These are phyloP conservation scores for Immersiella caudata DNA, from an alignment of 495 filamentous ascomycete species.

Conservation along the genomic window DNA sequence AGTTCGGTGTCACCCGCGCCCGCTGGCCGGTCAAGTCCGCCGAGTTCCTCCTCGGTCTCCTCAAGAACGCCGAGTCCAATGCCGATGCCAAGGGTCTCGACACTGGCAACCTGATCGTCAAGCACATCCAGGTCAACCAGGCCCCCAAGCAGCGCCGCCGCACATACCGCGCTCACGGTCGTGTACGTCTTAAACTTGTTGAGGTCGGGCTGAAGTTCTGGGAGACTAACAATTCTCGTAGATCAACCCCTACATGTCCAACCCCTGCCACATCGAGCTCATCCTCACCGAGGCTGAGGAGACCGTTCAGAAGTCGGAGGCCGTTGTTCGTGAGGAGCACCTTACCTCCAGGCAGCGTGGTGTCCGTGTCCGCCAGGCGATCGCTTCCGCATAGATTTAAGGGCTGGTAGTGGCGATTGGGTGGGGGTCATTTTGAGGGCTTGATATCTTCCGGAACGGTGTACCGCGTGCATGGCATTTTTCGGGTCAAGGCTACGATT, in stretches of 20 bases:
- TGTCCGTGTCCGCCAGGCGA: conserved; percentile 71
- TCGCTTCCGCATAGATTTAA: conserved; percentile 71
- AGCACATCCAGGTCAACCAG: conserved; percentile 99
- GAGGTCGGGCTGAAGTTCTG: conserved; percentile 15
- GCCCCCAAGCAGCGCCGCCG: conserved; percentile 96
- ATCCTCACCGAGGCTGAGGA: conserved; percentile 98
- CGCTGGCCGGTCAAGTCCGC: conserved; percentile 99
- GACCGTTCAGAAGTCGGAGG: conserved; percentile 79
- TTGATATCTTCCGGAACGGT: conserved; percentile 46
- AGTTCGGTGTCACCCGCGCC: conserved; percentile 93
- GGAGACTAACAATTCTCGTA: conserved; percentile 46
- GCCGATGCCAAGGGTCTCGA: conserved; percentile 99
- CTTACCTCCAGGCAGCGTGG: conserved; percentile 90
- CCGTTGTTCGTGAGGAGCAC: conserved; percentile 62
- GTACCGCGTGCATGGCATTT: conserved; percentile 47
- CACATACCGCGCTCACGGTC: conserved; percentile 99
- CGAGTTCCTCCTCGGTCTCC: conserved; percentile 93
- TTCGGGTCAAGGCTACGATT: conserved; percentile 46
- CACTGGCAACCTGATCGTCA: conserved; percentile 92
- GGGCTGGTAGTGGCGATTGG: conserved; percentile 25
- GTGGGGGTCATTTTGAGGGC: conserved; percentile 38
- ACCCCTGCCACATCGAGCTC: conserved; percentile 99
- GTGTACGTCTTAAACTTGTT: conserved; percentile 66
- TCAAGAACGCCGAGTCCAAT: conserved; percentile 99
- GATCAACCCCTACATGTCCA: conserved; percentile 99